Evolutionary conservation across 345 rosid genomes (phyloP), one percentile per base, ranked within the genome.

Genomic region (Rubroshorea leprosula): DNA sequence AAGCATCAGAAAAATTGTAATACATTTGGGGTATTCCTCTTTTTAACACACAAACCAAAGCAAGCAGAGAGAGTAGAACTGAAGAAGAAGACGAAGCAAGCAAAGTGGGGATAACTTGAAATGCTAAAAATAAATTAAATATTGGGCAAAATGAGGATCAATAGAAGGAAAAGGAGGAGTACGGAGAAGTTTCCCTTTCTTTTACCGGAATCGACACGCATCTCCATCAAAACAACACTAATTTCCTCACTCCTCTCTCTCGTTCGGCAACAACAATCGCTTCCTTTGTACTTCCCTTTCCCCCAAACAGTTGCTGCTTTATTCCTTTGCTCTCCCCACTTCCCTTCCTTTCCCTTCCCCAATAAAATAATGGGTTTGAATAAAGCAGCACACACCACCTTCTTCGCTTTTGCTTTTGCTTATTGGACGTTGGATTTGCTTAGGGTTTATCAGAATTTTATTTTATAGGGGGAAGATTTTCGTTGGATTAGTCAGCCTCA

Each of bases 81-180:
- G 41, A 35, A 35, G 41, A 35, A 35, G 12, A 35, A 13, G 41
- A 27, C n/a, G 31, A 35, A 35, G 12, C 41, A 31, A 18, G 6
- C 10, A n/a, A 12, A 35, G 41, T 35, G 41, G 41, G 1, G 1
- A 27, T 17, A 8, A 27, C 31, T 35, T 51, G 39, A 21, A 41
- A 63, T 26, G 15, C 41, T 14, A 27, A 15, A 14, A 48, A 0
- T 17, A 27, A 63, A 51, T 19, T 73, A 84, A 75, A 80, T 72
- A 61, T 60, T 53, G 39, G 86, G 87, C 67, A 87, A 72, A 76
- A 85, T 80, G 80, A 82, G 82, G 67, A 85, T 77, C 57, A 85
- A 76, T 62, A 82, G 85, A 58, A 85, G 75, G 56, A 78, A 81
- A 45, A 84, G 77, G 22, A 83, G 77, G 66, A 83, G 76, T 63